A percentile compares a stretch with the other conserved stretches of the same genome.
Evolutionary conservation across 345 rosid species (phyloP).

Genomic region (Populus ilicifolia): DNA sequence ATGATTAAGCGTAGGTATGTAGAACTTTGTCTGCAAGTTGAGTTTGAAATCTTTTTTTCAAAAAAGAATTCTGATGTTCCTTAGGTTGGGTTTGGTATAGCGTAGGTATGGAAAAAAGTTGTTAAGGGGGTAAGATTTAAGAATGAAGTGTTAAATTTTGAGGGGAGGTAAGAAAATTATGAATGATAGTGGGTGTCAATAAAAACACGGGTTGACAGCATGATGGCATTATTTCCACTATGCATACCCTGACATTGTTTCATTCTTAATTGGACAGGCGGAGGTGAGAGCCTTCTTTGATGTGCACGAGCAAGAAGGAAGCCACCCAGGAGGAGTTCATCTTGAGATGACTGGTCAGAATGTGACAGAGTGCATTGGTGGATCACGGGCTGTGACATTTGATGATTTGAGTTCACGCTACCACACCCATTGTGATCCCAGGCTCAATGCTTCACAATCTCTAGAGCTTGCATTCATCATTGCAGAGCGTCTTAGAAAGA

Average conservation of each 20-base stretch:
- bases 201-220: background rate
- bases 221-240: background rate
- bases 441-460: conserved; percentile 32
- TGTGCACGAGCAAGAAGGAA: conserved; percentile 33
- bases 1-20: conserved; percentile 1
- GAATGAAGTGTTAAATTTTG: too few relatives aligned
- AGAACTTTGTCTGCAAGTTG: background rate
- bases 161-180: too few relatives aligned
- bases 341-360: conserved; percentile 34
- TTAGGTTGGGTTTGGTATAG: background rate
- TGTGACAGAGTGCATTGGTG: conserved; percentile 33
- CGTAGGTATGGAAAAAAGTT: too few relatives aligned
- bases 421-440: conserved; percentile 31
- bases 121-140: too few relatives aligned
- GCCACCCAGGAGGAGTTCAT: conserved; percentile 31
- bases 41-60: background rate
- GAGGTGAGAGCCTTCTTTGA: conserved; percentile 33
- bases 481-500: conserved; percentile 30
- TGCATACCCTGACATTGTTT: background rate
- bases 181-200: too few relatives aligned
- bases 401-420: conserved; percentile 30
- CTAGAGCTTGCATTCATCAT: conserved; percentile 33
- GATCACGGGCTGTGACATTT: conserved; percentile 28
- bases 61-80: background rate
- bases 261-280: conserved; percentile 13